A percentile compares a stretch with the other conserved stretches of the same genome.
Evolutionary conservation across 2,329 filamentous ascomycete genomes (phyloP).

Genomic region (Orbilia oligospora): DNA sequence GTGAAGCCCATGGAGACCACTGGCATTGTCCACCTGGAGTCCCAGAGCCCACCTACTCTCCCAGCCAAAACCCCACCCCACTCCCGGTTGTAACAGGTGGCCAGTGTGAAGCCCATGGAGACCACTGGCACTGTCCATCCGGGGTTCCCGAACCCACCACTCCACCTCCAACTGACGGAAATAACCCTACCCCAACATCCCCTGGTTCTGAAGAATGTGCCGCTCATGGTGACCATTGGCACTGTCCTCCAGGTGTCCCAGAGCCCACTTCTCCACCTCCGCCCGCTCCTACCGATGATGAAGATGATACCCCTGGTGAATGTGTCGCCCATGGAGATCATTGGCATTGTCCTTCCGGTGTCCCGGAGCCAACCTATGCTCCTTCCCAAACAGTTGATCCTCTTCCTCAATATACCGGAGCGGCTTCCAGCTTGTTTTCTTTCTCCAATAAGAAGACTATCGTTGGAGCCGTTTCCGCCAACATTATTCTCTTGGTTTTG

Average conservation of each 20-base stretch:
- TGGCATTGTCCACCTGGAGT: constrained; percentile 21
- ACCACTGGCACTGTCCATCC: constrained; percentile 18
- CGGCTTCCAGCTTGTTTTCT: not conserved
- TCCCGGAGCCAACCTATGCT: constrained; percentile 16
- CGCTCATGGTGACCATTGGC: constrained; percentile 15
- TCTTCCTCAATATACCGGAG: constrained; percentile 17
- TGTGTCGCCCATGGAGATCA: constrained; percentile 16
- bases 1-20: constrained; percentile 18
- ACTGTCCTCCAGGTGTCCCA: constrained; percentile 14
- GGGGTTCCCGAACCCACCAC: constrained; percentile 10
- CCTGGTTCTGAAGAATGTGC: not conserved
- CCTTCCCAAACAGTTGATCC: not conserved
- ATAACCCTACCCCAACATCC: not conserved
- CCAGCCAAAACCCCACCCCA: constrained; percentile 4
- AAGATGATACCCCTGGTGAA: not conserved
- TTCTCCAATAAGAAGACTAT: constrained; percentile 9
- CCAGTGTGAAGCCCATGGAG: constrained; percentile 10
- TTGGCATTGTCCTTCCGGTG: constrained; percentile 18
- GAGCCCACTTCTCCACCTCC: constrained; percentile 2
- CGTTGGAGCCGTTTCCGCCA: constrained; percentile 4
- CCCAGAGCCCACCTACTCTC: not conserved
- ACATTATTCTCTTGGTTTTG: constrained; percentile 11
- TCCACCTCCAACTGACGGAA: not conserved
- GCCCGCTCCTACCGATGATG: not conserved
- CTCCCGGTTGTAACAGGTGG: constrained; percentile 1